Conservation (phyloP, 2,329 filamentous ascomycete genomes). For the Cladosporium sphaerospermum region DNA sequence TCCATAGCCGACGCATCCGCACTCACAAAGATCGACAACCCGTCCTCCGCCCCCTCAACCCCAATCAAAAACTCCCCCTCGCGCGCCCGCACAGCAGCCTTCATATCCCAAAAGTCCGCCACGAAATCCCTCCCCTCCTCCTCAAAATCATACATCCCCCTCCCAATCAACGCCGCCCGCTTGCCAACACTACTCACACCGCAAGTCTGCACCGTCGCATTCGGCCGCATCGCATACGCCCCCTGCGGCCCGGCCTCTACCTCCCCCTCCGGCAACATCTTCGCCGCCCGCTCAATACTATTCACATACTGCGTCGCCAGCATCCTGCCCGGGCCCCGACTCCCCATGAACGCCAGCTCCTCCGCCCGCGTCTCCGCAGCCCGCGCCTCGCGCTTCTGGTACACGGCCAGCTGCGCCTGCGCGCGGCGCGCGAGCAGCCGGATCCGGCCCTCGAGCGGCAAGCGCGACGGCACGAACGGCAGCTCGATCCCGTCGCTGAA, state of each 20-base stretch:
- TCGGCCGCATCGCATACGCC: conserved; percentile 26
- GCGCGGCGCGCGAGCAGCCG: conserved; percentile 35
- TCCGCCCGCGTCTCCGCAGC: conserved; percentile 11
- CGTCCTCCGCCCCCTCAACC: conserved; percentile 32
- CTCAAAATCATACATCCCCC: conserved; percentile 22
- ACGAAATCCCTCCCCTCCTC: conserved; percentile 30
- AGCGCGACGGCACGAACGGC: conserved; percentile 34
- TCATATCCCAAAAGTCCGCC: conserved; percentile 34
- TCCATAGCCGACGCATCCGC: conserved; percentile 35
- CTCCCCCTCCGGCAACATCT: conserved; percentile 27
- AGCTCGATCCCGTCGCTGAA: conserved; percentile 43
- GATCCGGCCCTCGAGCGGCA: conserved; percentile 35
- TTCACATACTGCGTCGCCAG: conserved; percentile 40
- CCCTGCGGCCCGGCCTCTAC: conserved; percentile 34
- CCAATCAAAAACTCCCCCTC: conserved; percentile 43
- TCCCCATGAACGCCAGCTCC: conserved; percentile 28
- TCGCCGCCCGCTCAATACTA: conserved; percentile 34
- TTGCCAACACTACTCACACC: conserved; percentile 40
- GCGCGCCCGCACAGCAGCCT: conserved; percentile 37
- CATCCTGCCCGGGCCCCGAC: conserved; percentile 34
- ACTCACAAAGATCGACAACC: conserved; percentile 35
- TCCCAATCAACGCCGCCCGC: conserved; percentile 24
- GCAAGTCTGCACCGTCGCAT: conserved; percentile 36
- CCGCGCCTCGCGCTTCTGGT: conserved; percentile 36
- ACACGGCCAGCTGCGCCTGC: conserved; percentile 37